Base-by-base conservation (phyloP, 2,329 filamentous ascomycete species). In the Claviceps paspali region DNA sequence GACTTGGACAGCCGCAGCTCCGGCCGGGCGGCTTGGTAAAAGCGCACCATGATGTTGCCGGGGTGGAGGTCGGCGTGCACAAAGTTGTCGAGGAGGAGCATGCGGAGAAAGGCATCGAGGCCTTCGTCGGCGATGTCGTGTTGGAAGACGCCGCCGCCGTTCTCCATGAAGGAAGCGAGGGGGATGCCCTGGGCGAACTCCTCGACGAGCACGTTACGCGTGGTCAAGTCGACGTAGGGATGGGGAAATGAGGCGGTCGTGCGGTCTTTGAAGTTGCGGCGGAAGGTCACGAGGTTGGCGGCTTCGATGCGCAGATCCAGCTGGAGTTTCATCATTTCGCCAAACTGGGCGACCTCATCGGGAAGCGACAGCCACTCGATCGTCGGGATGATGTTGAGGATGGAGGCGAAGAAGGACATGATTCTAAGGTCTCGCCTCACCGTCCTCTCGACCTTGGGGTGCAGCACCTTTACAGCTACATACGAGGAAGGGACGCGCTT, bases 31-130 rank as follows among this genome's bases (percentile, higher is more conserved):
- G 87, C 77, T 50, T 88, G 78, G 60, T 96, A 95, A 63, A 98
- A 98, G 44, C 92, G 85, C 33, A 98, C 88, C 87, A 98, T 96
- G 60, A 98, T 96, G 56, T 98, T 98, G 19, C 91, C 91, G 0
- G 91, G 91, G 54, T 98, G 91, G 22, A 98, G 64, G 54, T 98
- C 91, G 5, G 91, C 88, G 53, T 98, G 91, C 19, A 95, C 79
- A 56, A 98, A 98, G 56, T 98, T 98, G 57, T 98, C 91, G 28
- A 98, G 79, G 10, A 98, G 69, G 12, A 98, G 65, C 91, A 98
- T 98, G 50, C 87, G 84, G 35, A 98, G 62, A 58, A 98, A 98
- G 3, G 88, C 87, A 54, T 98, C 87, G 0, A 98, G 72, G 0
- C 91, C 91, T 61, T 96, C 88, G 40, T 93, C 79, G 3, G 91